Base-by-base conservation (phyloP, 495 filamentous ascomycete species). In the Acidiella bohemica region DNA sequence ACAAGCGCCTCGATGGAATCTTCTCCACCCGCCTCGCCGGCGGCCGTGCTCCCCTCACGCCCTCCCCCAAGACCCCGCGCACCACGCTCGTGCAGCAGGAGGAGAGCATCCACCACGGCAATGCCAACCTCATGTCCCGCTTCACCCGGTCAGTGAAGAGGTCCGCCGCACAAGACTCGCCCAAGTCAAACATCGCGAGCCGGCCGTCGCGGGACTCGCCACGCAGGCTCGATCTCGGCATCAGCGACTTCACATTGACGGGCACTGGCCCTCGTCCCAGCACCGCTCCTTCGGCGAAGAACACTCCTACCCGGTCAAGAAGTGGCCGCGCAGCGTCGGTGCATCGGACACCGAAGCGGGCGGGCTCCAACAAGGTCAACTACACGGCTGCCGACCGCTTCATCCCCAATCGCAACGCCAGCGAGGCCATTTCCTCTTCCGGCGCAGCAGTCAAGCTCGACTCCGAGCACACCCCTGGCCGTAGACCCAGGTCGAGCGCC, bases 11-110 rank as follows among this genome's bases (percentile, higher is more conserved):
- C 61, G 74, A 80, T 62, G 83, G 84, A 39, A 71, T 94, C 53
- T 95, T 97, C 67, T 88, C 83, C 42, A 75, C 80, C 49, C 84
- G 83, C 59, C 88, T 85, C 53, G 90, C 85, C 53, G 88, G 87
- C 58, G 85, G 87, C 54, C 83, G 92, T 36, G 84, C 93, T 72
- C 86, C 88, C 46, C 64, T 95, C 52, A 94, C 90, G 0, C 92
- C 90, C 10, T 95, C 90, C 3, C 92, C 90, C 29, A 76, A 80
- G 36, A 67, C 67, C 25, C 64, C 90, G 21, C 78, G 81, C 44
- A 70, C 64, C 27, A 74, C 79, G 55, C 53, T 59, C 8, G 56
- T 59, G 3, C 22, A 19, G 8, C 74, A 81, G 32, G 61, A 53
- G 32, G 75, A 80, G 62, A 80, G 83, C 18, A 71, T 81, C 36